Evolutionary conservation across 164 flowering plant species (phyloP).

Genomic region (Tetrastigma voinierianum): DNA sequence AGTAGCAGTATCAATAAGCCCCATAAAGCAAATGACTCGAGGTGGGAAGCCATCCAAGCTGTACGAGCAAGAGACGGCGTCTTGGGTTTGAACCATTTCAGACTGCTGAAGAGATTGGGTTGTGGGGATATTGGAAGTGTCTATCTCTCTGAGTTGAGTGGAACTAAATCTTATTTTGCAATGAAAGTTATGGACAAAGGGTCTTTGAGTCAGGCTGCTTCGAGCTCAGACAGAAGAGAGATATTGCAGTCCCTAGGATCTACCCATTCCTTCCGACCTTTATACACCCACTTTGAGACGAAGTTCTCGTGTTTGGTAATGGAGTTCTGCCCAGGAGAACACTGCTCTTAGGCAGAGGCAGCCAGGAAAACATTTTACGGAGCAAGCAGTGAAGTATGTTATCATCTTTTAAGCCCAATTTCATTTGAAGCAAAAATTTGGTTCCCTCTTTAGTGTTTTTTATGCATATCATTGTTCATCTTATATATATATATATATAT

Average conservation of each 20-base stretch:
- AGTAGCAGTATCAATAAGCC: constrained; percentile 78
- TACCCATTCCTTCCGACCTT: constrained; percentile 85
- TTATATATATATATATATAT: not conserved
- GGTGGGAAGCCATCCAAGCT: constrained; percentile 90
- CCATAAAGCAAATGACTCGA: constrained; percentile 78
- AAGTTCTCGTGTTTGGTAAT: constrained; percentile 88
- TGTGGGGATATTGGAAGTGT: constrained; percentile 96
- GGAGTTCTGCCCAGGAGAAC: constrained; percentile 94
- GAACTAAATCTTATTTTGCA: constrained; percentile 76
- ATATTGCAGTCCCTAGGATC: constrained; percentile 74
- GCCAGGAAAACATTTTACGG: constrained; percentile 82
- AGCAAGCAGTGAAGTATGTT: constrained; percentile 87
- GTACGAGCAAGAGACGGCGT: constrained; percentile 67
- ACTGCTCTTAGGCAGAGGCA: constrained; percentile 81
- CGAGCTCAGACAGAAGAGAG: constrained; percentile 92
- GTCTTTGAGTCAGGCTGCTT: constrained; percentile 67
- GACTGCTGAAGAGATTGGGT: constrained; percentile 78
- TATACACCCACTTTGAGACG: constrained; percentile 83
- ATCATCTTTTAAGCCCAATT: not conserved
- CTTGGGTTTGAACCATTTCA: constrained; percentile 75
- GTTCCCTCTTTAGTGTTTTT: constrained; percentile 3
- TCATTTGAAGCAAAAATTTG: not conserved
- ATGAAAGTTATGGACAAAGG: constrained; percentile 92
- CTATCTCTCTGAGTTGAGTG: constrained; percentile 81
- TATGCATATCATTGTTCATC: not conserved